Percentiles rank a stretch among this genome's conserved stretches.
Conservation (phyloP, 2,329 filamentous ascomycete species). For the Pseudocercospora pini-densiflorae region DNA sequence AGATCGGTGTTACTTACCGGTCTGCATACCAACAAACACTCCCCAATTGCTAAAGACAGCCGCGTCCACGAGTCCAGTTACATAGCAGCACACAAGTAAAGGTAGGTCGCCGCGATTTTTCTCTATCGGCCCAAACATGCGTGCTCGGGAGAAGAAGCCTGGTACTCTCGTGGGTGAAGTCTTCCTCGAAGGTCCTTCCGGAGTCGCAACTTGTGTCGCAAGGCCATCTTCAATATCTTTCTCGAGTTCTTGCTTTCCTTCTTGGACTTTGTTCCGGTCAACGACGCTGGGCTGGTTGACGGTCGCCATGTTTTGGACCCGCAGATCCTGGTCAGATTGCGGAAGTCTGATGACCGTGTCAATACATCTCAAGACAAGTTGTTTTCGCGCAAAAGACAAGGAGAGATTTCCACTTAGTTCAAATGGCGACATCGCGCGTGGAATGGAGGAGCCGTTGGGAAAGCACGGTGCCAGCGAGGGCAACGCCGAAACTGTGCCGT, state of each 20-base stretch:
- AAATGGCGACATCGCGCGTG: constrained; percentile 2
- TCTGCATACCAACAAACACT: constrained; percentile 58
- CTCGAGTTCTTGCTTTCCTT: not conserved
- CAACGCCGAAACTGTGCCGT: too few species aligned
- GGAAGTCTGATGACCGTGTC: too few species aligned
- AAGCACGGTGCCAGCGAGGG: not conserved
- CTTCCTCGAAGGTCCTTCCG: constrained; percentile 1
- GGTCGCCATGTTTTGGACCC: not conserved
- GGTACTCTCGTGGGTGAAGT: constrained; percentile 12
- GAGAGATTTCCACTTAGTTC: not conserved
- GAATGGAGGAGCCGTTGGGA: not conserved
- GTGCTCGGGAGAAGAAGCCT: constrained; percentile 33
- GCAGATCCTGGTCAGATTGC: not conserved
- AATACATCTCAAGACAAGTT: too few species aligned
- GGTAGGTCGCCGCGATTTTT: constrained; percentile 39
- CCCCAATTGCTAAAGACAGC: constrained; percentile 53
- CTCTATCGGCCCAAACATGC: constrained; percentile 36
- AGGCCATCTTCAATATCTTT: constrained; percentile 2
- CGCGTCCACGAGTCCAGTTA: constrained; percentile 54
- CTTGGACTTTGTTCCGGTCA: not conserved
- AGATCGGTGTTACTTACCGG: constrained; percentile 42
- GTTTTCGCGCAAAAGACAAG: not conserved
- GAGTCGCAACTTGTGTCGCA: not conserved
- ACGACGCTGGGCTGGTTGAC: not conserved
- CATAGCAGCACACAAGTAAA: constrained; percentile 49